Evolutionary conservation across 1,139 yeast genomes (phyloP), one percentile per base, ranked within the genome.

Genomic region (Hemisphaericaspora xylanilytica): DNA sequence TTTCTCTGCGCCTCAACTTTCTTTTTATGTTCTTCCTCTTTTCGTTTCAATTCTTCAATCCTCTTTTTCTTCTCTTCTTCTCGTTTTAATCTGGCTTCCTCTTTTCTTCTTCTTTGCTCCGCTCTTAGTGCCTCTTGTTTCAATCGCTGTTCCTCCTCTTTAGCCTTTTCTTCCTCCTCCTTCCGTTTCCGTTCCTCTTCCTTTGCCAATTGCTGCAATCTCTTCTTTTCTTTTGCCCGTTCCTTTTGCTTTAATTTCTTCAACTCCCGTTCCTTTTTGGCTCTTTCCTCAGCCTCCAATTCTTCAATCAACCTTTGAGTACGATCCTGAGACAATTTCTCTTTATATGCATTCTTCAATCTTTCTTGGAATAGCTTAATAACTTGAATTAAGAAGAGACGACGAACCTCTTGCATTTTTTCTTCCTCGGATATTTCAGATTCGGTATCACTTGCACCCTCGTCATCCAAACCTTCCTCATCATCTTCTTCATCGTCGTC

Each of bases 221-320:
- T 73, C 57, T 85, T 85, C 72, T 85, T 85, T 51, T 86, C 94
- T 56, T 82, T 81, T 41, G 83, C 81, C 63, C 81, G 82, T 52
- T 87, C 95, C 59, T 78, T 81, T 49, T 85, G 92, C 44, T 74
- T 75, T 46, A 74, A 70, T 54, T 82, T 84, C 61, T 84, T 84
- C 57, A 79, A 77, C 56, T 84, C 92, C 34, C 79, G 79, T 48
- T 83, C 89, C 53, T 77, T 79, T 54, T 80, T 76, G 21, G 81
- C 78, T 36, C 73, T 71, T 49, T 80, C 85, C 58, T 85, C 95
- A 14, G 83, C 87, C 44, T 85, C 95, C 35, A 87, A 73, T 55
- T 87, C 96, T 52, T 80, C 88, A 46, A 86, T 76, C 45, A 85
- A 75, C 58, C 72, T 79, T 51, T 75, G 79, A 38, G 86, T 84